These are phyloP conservation scores for Trypanosoma mega DNA, from an alignment of 208 protist genomes.

Conservation along the genomic window DNA sequence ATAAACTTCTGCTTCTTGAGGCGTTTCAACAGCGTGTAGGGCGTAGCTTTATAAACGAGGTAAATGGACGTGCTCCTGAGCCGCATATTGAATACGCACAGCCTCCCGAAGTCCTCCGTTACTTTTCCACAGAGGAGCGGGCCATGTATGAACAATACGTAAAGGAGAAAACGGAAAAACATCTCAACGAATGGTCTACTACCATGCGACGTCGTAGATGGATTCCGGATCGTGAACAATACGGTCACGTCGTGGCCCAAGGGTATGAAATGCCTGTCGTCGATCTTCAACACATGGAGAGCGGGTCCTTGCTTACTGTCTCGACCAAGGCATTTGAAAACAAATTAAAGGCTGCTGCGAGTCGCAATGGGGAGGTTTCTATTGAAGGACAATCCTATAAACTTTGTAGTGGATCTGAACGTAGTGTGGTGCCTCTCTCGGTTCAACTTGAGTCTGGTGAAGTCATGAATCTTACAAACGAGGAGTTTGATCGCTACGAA, in stretches of 20 bases:
- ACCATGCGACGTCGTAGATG: constrained; percentile 58
- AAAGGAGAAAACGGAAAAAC: constrained; percentile 47
- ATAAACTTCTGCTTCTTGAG: constrained; percentile 64
- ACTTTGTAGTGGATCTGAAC: constrained; percentile 39
- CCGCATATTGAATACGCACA: constrained; percentile 67
- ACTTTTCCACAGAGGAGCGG: constrained; percentile 75
- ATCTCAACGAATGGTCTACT: constrained; percentile 58
- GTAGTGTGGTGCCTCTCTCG: constrained; percentile 52
- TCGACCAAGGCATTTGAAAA: constrained; percentile 37
- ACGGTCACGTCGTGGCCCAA: constrained; percentile 60
- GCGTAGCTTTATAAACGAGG: constrained; percentile 56
- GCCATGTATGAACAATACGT: constrained; percentile 85
- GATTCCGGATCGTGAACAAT: constrained; percentile 61
- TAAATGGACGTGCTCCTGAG: constrained; percentile 67
- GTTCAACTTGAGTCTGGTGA: constrained; percentile 74
- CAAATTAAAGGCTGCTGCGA: constrained; percentile 21
- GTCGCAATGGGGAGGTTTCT: constrained; percentile 1
- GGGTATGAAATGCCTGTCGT: constrained; percentile 43
- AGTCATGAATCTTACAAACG: constrained; percentile 62
- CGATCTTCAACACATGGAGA: constrained; percentile 58
- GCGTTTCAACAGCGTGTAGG: constrained; percentile 63
- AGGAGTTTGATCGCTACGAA: constrained; percentile 61
- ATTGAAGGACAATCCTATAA: constrained; percentile 53
- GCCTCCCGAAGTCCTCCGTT: constrained; percentile 56
- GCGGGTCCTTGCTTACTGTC: constrained; percentile 57